A percentile compares a stretch with the other conserved stretches of the same genome.
These are phyloP conservation scores for Phytophthora boehmeriae DNA, from an alignment of 352 stramenopile genomes.

Conservation along the genomic window DNA sequence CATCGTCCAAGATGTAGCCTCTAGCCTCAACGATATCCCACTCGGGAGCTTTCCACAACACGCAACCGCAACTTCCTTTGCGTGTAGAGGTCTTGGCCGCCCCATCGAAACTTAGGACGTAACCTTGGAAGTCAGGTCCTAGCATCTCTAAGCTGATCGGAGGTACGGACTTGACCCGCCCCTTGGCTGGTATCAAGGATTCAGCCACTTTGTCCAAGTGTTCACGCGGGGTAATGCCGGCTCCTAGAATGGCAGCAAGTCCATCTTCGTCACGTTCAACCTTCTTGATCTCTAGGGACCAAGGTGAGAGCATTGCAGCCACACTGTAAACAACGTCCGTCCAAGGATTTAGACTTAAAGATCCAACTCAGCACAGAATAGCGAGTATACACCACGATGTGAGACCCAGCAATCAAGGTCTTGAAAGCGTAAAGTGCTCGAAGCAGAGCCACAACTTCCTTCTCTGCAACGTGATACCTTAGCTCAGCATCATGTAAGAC, in stretches of 20 bases:
- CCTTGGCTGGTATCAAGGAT: no score
- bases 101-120: slow-evolving; percentile 11
- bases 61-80: no score
- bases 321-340: slow-evolving; percentile 11
- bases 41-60: no score
- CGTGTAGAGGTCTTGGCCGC: neutral
- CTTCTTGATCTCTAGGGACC: neutral
- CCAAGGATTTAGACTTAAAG: slow-evolving; percentile 4
- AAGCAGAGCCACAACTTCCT: slow-evolving; percentile 7
- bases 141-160: slow-evolving; percentile 14
- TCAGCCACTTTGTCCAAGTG: no score
- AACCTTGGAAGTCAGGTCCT: neutral
- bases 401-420: neutral
- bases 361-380: slow-evolving; percentile 10
- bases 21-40: no score
- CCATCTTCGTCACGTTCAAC: slow-evolving; percentile 6
- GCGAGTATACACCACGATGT: slow-evolving; percentile 4
- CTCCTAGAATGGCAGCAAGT: no score
- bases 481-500: no score
- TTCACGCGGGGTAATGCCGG: no score
- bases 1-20: no score
- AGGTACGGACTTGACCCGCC: neutral
- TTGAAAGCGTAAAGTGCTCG: slow-evolving; percentile 7
- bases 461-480: slow-evolving; percentile 8
- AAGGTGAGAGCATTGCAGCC: neutral